Conservation (phyloP, 768 basidiomycete species). For the Boletus sensibilis region DNA sequence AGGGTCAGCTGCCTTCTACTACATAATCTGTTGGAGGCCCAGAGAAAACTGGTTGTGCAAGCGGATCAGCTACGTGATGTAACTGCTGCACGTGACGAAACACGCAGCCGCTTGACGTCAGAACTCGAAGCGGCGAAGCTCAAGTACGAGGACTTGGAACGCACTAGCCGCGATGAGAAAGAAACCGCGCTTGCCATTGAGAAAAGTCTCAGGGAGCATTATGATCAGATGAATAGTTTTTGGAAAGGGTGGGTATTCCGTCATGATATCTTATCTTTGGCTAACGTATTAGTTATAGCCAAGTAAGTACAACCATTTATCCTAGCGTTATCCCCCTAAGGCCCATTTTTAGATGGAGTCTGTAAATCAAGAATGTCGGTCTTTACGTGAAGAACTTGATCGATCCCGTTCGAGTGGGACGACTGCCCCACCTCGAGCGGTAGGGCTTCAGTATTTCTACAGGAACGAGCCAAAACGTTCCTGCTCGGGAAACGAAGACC, state of each 20-base stretch:
- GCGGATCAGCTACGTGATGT: constrained; percentile 32
- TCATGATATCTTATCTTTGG: constrained; percentile 9
- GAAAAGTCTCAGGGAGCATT: constrained; percentile 53
- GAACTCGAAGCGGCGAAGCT: constrained; percentile 39
- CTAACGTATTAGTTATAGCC: constrained; percentile 30
- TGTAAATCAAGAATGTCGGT: constrained; percentile 25
- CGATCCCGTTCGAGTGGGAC: constrained; percentile 21
- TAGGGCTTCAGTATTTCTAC: constrained; percentile 26
- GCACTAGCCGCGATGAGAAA: constrained; percentile 46
- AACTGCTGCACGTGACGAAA: constrained; percentile 32
- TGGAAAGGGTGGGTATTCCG: constrained; percentile 36
- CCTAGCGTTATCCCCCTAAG: constrained; percentile 6
- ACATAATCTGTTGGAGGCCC: constrained; percentile 49
- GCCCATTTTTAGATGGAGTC: constrained; percentile 21
- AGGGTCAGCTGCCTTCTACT: constrained; percentile 49
- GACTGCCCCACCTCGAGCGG: constrained; percentile 11
- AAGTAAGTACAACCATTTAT: constrained; percentile 31
- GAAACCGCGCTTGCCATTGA: constrained; percentile 52
- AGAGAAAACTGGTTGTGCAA: constrained; percentile 40
- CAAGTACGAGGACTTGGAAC: constrained; percentile 42
- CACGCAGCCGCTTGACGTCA: constrained; percentile 29
- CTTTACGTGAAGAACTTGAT: constrained; percentile 28
- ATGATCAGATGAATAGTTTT: constrained; percentile 43
- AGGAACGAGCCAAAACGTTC: constrained; percentile 23
- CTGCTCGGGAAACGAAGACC: constrained; percentile 16